Evolutionary conservation across 2,329 filamentous ascomycete species (phyloP), one percentile per base, ranked within the genome.

Genomic region (Verticillium zaregamsianum): DNA sequence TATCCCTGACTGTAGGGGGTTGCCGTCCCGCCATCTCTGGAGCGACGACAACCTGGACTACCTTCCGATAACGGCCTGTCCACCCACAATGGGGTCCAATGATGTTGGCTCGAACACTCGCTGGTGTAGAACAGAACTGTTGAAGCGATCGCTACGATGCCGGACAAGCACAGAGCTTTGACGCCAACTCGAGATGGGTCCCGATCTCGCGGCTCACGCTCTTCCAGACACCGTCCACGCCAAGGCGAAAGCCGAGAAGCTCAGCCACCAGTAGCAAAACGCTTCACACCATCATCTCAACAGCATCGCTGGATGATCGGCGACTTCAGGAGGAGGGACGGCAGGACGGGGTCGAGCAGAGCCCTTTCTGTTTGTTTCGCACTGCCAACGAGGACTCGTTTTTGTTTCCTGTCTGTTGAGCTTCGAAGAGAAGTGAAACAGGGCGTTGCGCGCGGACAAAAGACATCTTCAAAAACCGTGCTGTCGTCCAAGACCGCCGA

Each of bases 401-500:
- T 97, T 97, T 96, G 90, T 81, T 90, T 93, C 89, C 90, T 88
- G 90, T 87, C 86, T 86, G 71, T 70, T 73, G 68, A 65, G 70
- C 69, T 68, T 65, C 55, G 60, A 69, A 60, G 69, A 14, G 72
- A 71, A 70, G 72, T 70, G 72, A 73, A 76, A 85, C 86, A 88
- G 87, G 89, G 90, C 87, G 77, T 80, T 79, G 71, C 80, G 82
- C 88, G 84, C 91, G 91, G 85, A 90, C 91, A 96, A 97, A 97
- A 86, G 78, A 93, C 92, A 89, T 96, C 92, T 84, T 82, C 83
- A 96, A 97, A 97, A 96, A 87, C 86, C 92, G 91, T 86, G 80
- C 80, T 85, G 57, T 85, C 84, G 72, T 87, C 85, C 84, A 80
- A 67, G 61, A 65, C 61, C 63, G 62, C 62, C 60, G 55, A 61